Evolutionary conservation across 306 rosid genomes (phyloP).

Genomic region (Fragaria nilgerrensis): DNA sequence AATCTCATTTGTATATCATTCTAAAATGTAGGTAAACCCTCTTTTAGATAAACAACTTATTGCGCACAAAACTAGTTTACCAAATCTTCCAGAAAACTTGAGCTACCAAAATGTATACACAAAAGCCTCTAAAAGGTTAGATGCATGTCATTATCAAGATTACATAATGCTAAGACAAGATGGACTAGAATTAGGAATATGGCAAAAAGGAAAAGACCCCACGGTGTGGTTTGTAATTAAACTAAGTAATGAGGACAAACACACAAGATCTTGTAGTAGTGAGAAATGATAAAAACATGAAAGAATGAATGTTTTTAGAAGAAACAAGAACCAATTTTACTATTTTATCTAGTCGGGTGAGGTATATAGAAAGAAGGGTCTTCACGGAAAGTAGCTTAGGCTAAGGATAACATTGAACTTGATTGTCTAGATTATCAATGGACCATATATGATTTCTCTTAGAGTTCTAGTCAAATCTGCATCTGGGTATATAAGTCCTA

Average conservation of each 20-base stretch:
- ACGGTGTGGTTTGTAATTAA: background rate
- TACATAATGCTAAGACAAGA: conserved; percentile 2
- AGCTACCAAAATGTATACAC: background rate
- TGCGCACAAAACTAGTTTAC: background rate
- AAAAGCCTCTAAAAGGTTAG: background rate
- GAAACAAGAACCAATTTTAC: conserved; percentile 13
- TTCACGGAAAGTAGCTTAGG: conserved; percentile 17
- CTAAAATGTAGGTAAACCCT: background rate
- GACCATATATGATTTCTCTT: background rate
- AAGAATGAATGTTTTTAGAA: background rate
- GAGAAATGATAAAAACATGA: conserved; percentile 2
- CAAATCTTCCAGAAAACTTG: conserved; percentile 1
- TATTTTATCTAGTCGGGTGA: background rate
- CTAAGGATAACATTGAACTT: background rate
- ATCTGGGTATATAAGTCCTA: background rate
- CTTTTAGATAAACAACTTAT: background rate
- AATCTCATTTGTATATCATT: background rate
- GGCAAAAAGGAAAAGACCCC: conserved; percentile 1
- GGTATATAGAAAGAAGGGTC: conserved; percentile 9
- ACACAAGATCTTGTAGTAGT: background rate
- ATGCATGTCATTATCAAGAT: conserved; percentile 6
- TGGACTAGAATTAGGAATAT: conserved; percentile 6
- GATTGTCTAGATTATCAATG: background rate
- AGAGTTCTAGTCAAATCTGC: conserved; percentile 7
- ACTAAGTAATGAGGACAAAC: background rate